These are phyloP conservation scores for Cordyceps cateniannulata DNA, from an alignment of 2,329 filamentous ascomycete genomes.

Conservation along the genomic window DNA sequence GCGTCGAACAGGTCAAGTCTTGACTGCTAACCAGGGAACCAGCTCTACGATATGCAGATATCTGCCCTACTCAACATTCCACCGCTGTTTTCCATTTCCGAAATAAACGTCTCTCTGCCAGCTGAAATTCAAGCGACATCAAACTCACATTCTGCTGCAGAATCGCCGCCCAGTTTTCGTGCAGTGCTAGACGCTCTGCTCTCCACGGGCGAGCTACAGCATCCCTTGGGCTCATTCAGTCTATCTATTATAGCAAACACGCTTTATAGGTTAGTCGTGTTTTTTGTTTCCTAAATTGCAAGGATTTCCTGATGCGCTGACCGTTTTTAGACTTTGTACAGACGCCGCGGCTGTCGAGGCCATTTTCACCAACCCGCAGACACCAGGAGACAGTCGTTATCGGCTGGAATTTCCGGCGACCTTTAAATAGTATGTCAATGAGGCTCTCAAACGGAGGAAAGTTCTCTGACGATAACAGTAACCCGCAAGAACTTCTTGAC, in stretches of 20 bases:
- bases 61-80: conserved; percentile 8
- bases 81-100: conserved; percentile 1
- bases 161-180: neutral
- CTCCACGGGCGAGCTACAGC: neutral
- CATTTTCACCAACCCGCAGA: neutral
- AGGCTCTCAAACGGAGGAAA: neutral
- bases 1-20: too few species aligned
- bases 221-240: conserved; percentile 4
- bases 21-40: neutral
- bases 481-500: conserved; percentile 10
- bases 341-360: neutral
- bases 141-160: neutral
- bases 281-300: too few species aligned
- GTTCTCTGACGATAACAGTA: neutral
- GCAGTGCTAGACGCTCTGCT: neutral
- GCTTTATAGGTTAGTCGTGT: conserved; percentile 5
- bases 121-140: neutral
- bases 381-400: neutral
- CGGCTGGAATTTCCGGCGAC: neutral
- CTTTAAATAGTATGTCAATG: neutral
- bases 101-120: conserved; percentile 6
- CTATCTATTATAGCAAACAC: conserved; percentile 4
- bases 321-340: neutral
- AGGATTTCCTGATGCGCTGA: neutral
- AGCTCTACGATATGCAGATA: conserved; percentile 12